Evolutionary conservation across 352 stramenopile genomes (phyloP).

Genomic region (Phytophthora chlamydospora): DNA sequence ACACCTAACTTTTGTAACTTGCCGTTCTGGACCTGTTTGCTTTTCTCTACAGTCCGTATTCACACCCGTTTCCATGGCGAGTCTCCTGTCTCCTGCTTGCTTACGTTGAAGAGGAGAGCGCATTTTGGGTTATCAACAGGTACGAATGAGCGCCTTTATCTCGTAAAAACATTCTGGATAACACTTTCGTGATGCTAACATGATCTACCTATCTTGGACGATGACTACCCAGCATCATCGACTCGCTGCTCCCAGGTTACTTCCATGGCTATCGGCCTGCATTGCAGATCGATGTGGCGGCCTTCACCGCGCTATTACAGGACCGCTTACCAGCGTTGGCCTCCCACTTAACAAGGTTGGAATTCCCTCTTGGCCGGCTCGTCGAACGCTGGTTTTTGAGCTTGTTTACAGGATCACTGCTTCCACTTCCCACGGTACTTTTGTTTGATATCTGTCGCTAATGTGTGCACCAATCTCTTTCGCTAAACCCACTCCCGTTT

Average conservation of each 20-base stretch:
- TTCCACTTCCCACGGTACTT: slow-evolving; percentile 72
- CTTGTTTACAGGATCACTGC: slow-evolving; percentile 68
- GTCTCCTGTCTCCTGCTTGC: slow-evolving; percentile 70
- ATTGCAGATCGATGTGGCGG: slow-evolving; percentile 70
- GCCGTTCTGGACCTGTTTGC: not conserved
- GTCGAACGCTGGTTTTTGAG: slow-evolving; percentile 81
- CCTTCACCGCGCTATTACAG: slow-evolving; percentile 60
- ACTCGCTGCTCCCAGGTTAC: slow-evolving; percentile 73
- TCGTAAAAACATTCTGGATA: not conserved
- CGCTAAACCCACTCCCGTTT: slow-evolving; percentile 3
- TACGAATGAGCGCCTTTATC: slow-evolving; percentile 21
- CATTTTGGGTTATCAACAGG: slow-evolving; percentile 88
- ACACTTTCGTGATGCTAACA: not conserved
- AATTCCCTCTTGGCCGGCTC: slow-evolving; percentile 59
- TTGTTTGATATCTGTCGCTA: not conserved
- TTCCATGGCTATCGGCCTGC: slow-evolving; percentile 79
- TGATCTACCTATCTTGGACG: no score
- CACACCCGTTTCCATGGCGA: slow-evolving; percentile 75
- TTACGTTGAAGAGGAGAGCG: slow-evolving; percentile 80
- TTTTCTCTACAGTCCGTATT: slow-evolving; percentile 57
- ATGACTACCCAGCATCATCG: slow-evolving; percentile 47
- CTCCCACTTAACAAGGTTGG: slow-evolving; percentile 55
- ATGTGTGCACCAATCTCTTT: not conserved
- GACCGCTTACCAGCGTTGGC: slow-evolving; percentile 56
- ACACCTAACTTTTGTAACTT: slow-evolving; percentile 4